Evolutionary conservation across 371 early-diverging fungal genomes (phyloP).

Genomic region (Mortierella sp.): DNA sequence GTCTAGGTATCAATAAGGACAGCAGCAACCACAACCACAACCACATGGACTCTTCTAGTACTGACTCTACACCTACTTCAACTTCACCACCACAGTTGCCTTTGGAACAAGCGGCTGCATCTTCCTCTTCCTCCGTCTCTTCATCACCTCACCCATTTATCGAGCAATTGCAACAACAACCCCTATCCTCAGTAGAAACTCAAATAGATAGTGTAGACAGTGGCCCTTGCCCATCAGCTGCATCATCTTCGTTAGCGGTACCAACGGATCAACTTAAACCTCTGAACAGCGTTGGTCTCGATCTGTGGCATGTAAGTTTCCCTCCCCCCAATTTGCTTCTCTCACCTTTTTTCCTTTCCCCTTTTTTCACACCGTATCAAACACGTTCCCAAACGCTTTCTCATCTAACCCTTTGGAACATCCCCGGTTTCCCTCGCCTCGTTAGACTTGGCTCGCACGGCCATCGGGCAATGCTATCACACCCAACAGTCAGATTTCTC

Average conservation of each 20-base stretch:
- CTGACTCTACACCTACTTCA: not conserved
- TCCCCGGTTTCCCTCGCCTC: not conserved
- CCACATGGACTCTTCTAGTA: not conserved
- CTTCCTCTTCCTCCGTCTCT: not conserved
- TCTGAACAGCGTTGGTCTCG: conserved; percentile 4
- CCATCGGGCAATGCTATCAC: not conserved
- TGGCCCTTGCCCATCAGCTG: not conserved
- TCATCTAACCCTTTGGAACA: not conserved
- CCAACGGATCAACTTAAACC: not conserved
- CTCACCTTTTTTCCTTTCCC: not conserved
- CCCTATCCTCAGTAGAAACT: not conserved
- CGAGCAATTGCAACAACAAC: not conserved
- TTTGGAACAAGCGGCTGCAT: not conserved
- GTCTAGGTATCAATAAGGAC: not conserved
- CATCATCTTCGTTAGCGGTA: not conserved
- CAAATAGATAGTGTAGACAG: not conserved
- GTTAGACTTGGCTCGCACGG: conserved; percentile 15
- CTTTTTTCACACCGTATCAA: not conserved
- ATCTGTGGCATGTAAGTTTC: conserved; percentile 22
- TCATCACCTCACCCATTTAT: not conserved
- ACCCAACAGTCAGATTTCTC: not conserved
- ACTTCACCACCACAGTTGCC: conserved; percentile 3
- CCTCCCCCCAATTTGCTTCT: not conserved
- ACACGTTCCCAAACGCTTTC: not conserved
- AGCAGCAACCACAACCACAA: not conserved